Percentiles rank a stretch among this genome's conserved stretches.
Evolutionary conservation across 1,284 basidiomycete genomes (phyloP).

Genomic region (Sutorius eximius): DNA sequence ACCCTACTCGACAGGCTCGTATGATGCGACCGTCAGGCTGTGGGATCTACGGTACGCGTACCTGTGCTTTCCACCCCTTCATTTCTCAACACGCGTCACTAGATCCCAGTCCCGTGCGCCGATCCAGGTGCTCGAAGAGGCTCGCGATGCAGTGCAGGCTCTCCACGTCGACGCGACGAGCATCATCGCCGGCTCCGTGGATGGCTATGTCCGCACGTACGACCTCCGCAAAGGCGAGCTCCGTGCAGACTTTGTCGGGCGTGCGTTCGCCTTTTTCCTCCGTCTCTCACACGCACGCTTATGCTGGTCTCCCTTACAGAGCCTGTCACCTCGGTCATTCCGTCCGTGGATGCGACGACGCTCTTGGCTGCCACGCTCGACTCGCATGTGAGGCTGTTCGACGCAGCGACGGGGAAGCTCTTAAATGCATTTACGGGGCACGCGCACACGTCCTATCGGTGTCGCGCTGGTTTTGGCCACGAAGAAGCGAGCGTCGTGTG

Average conservation of each 20-base stretch:
- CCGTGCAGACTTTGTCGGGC: slow-evolving; percentile 84
- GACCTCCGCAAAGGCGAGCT: slow-evolving; percentile 92
- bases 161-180: slow-evolving; percentile 64
- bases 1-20: slow-evolving; percentile 59
- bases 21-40: slow-evolving; percentile 82
- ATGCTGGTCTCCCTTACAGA: slow-evolving; percentile 43
- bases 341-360: slow-evolving; percentile 73
- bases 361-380: slow-evolving; percentile 84
- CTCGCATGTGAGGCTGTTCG: slow-evolving; percentile 84
- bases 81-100: not conserved
- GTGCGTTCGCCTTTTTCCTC: slow-evolving; percentile 41
- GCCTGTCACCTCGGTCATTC: slow-evolving; percentile 80
- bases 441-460: slow-evolving; percentile 71
- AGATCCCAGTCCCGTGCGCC: slow-evolving; percentile 80
- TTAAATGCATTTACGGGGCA: slow-evolving; percentile 88
- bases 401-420: slow-evolving; percentile 78
- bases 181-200: slow-evolving; percentile 83
- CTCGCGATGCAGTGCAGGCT: slow-evolving; percentile 86
- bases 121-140: slow-evolving; percentile 91
- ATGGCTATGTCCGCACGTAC: slow-evolving; percentile 90
- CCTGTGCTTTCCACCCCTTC: not conserved
- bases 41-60: slow-evolving; percentile 79
- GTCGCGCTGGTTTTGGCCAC: slow-evolving; percentile 80
- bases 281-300: not conserved
- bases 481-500: slow-evolving; percentile 81